Evolutionary conservation across 176 grass and related monocot genomes (phyloP).

Genomic region (Cocos nucifera): DNA sequence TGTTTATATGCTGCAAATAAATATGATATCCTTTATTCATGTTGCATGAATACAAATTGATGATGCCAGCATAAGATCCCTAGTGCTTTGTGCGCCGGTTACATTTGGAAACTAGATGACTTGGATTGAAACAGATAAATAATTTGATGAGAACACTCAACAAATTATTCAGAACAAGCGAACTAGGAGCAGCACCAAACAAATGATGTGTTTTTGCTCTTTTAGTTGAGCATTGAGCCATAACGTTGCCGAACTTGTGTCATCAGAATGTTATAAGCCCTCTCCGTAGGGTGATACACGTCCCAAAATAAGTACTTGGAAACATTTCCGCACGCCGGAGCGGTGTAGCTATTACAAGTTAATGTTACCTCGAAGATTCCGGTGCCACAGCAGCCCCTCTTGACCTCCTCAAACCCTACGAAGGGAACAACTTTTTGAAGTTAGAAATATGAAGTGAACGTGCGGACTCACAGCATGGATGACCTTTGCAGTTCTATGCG

Average conservation of each 20-base stretch:
- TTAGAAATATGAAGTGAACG: background rate
- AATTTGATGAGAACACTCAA: too few relatives aligned
- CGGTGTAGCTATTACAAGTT: constrained; percentile 53
- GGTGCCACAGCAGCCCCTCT: constrained; percentile 72
- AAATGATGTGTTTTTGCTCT: too few relatives aligned
- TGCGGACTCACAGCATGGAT: too few relatives aligned
- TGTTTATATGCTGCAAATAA: too few relatives aligned
- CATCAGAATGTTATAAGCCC: constrained; percentile 49
- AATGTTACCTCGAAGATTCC: constrained; percentile 66
- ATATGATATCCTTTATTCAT: too few relatives aligned
- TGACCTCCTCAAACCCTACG: constrained; percentile 51
- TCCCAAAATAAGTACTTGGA: constrained; percentile 81
- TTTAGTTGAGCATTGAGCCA: background rate
- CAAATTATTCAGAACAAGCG: too few relatives aligned
- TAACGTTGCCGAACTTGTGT: constrained; percentile 28
- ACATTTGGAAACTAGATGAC: too few relatives aligned
- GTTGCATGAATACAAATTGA: too few relatives aligned
- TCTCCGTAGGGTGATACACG: constrained; percentile 69
- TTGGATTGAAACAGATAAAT: too few relatives aligned
- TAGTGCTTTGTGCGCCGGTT: too few relatives aligned
- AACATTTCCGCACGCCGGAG: constrained; percentile 31
- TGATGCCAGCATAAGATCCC: too few relatives aligned
- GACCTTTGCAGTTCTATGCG: background rate
- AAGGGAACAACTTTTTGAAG: background rate
- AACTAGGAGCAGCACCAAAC: too few relatives aligned